phyloP scores from a whole-genome alignment of 768 basidiomycete genomes.

The Suillus ampliporus region DNA sequence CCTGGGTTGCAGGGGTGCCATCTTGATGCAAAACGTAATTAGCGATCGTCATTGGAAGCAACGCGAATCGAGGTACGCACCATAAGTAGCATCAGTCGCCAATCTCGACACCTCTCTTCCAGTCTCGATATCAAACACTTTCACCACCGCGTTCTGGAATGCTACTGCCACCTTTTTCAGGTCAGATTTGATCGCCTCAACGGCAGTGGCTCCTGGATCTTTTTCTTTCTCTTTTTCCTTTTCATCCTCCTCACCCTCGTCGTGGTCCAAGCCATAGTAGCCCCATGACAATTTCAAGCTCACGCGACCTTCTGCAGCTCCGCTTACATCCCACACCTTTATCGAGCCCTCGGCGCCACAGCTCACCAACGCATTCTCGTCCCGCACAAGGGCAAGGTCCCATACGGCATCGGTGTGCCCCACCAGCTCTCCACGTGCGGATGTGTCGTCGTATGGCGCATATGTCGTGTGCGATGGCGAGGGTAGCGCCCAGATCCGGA shows the following conservation, averaged over 20 bases:
- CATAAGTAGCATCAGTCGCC: conserved; percentile 63
- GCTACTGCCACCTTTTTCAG: conserved; percentile 89
- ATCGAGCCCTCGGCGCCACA: conserved; percentile 91
- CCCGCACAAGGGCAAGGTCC: conserved; percentile 88
- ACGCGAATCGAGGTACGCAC: conserved; percentile 38
- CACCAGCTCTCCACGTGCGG: conserved; percentile 78
- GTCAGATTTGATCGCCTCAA: conserved; percentile 84
- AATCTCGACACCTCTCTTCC: conserved; percentile 76
- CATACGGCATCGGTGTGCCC: conserved; percentile 97
- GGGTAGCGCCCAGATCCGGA: conserved; percentile 90
- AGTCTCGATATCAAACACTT: conserved; percentile 89
- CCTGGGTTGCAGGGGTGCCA: conserved; percentile 75
- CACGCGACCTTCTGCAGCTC: conserved; percentile 60
- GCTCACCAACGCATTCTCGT: conserved; percentile 84
- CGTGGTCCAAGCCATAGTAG: conserved; percentile 67
- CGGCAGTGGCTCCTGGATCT: conserved; percentile 73
- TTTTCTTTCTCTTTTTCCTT: conserved; percentile 61
- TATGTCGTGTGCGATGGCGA: conserved; percentile 82
- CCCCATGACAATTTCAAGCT: conserved; percentile 81
- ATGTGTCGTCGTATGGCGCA: conserved; percentile 84
- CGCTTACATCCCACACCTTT: conserved; percentile 92
- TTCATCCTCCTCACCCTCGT: conserved; percentile 40
- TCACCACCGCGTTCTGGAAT: conserved; percentile 86
- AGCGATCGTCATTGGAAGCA: background rate
- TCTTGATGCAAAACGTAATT: conserved; percentile 47